A percentile compares a stretch with the other conserved stretches of the same genome.
phyloP scores from a whole-genome alignment of 768 basidiomycete genomes.

The Auricularia sp. region DNA sequence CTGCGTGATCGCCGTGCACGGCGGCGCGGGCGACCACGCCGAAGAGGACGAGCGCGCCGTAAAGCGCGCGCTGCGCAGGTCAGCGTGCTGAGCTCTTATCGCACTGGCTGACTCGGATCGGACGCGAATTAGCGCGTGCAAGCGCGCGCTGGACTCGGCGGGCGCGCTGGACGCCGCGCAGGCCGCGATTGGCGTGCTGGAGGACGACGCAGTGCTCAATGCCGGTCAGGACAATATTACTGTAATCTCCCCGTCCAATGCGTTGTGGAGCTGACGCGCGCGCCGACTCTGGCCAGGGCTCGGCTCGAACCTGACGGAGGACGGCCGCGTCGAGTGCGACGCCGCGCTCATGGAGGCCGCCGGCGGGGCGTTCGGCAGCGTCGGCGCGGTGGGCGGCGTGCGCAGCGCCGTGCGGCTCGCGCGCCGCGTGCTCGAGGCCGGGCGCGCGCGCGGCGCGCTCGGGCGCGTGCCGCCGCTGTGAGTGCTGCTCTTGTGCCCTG shows the following conservation, averaged over 20 bases:
- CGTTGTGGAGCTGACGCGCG: neutral
- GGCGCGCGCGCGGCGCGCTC: conserved; percentile 33
- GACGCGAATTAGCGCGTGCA: conserved; percentile 46
- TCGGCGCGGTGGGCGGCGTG: conserved; percentile 62
- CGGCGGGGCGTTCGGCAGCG: conserved; percentile 52
- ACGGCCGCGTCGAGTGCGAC: conserved; percentile 75
- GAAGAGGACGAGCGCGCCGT: conserved; percentile 37
- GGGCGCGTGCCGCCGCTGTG: conserved; percentile 66
- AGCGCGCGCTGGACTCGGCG: conserved; percentile 25
- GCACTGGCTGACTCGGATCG: neutral
- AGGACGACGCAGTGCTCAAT: conserved; percentile 59
- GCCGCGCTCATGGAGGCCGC: conserved; percentile 52
- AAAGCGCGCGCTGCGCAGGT: conserved; percentile 49
- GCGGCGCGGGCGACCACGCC: conserved; percentile 64
- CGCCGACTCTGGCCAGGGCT: too few species aligned
- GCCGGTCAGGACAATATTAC: conserved; percentile 37
- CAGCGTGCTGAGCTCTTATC: conserved; percentile 10
- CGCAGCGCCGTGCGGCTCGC: conserved; percentile 60
- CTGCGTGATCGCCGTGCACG: conserved; percentile 50
- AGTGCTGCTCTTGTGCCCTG: conserved; percentile 13
- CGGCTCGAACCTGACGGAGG: conserved; percentile 67
- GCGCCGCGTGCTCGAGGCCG: conserved; percentile 42
- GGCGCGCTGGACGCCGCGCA: conserved; percentile 39
- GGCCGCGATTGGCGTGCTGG: conserved; percentile 44
- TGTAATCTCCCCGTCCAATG: too few species aligned